phyloP scores from a whole-genome alignment of 2,329 filamentous ascomycete genomes.

The Aspergillus pseudoglaucus region DNA sequence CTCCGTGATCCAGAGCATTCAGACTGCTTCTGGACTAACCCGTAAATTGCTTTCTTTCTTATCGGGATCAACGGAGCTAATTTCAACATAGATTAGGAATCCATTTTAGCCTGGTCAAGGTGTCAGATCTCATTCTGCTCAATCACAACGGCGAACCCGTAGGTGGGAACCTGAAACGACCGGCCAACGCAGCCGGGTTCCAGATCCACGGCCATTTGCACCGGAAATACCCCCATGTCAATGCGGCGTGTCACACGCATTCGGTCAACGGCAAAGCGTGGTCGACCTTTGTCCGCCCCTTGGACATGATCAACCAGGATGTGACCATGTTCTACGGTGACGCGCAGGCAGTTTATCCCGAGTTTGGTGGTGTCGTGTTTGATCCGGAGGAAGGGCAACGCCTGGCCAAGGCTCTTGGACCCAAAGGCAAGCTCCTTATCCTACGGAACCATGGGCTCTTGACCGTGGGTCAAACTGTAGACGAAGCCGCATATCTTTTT shows the following conservation, averaged over 20 bases:
- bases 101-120: conserved; percentile 41
- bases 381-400: conserved; percentile 57
- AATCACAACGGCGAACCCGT: conserved; percentile 39
- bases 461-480: conserved; percentile 64
- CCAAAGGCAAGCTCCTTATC: conserved; percentile 54
- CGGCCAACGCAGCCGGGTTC: conserved; percentile 43
- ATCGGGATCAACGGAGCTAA: not conserved
- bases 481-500: conserved; percentile 67
- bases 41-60: conserved; percentile 8
- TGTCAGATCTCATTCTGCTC: conserved; percentile 41
- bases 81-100: conserved; percentile 22
- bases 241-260: conserved; percentile 43
- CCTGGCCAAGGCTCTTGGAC: conserved; percentile 58
- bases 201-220: conserved; percentile 41
- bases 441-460: conserved; percentile 67
- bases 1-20: conserved; percentile 31
- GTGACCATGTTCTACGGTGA: conserved; percentile 56
- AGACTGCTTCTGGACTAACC: conserved; percentile 34
- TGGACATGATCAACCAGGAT: conserved; percentile 42
- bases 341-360: conserved; percentile 18
- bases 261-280: conserved; percentile 42
- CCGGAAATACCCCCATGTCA: conserved; percentile 51
- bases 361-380: conserved; percentile 40
- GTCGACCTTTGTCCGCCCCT: conserved; percentile 35
- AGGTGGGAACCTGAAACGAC: conserved; percentile 30